A percentile compares a stretch with the other conserved stretches of the same genome.
Evolutionary conservation across 2,329 filamentous ascomycete species (phyloP).

Genomic region (Pestalotiopsis sp.): DNA sequence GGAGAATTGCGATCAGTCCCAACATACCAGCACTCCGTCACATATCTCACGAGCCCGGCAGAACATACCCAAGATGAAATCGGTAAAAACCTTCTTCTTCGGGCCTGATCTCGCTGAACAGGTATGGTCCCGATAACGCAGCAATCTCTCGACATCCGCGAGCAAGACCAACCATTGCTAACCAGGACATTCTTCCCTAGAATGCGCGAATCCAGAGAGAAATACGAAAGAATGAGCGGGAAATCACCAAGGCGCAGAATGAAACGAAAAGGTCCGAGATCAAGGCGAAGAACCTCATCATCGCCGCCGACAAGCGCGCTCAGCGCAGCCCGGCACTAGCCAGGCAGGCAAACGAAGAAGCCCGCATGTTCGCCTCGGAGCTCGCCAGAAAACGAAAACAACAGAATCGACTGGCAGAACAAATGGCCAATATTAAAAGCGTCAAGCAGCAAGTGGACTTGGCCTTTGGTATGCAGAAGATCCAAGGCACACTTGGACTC

Average conservation of each 20-base stretch:
- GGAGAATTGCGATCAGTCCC: background rate
- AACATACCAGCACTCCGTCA: background rate
- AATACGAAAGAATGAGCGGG: conserved; percentile 91
- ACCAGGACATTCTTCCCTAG: conserved; percentile 53
- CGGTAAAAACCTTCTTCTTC: conserved; percentile 82
- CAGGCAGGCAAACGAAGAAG: conserved; percentile 79
- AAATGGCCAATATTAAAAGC: conserved; percentile 87
- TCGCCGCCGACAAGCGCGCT: conserved; percentile 79
- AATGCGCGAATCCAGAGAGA: conserved; percentile 97
- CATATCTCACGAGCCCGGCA: too few species aligned
- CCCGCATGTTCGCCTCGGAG: conserved; percentile 86
- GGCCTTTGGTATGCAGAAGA: conserved; percentile 92
- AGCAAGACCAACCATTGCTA: background rate
- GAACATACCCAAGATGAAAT: conserved; percentile 68
- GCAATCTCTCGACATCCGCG: background rate
- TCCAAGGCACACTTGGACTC: conserved; percentile 86
- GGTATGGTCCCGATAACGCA: conserved; percentile 52
- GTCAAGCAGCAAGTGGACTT: conserved; percentile 98
- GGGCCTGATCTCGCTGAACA: conserved; percentile 93
- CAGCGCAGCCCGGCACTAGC: conserved; percentile 79
- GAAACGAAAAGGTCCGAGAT: conserved; percentile 62
- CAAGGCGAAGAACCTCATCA: conserved; percentile 84
- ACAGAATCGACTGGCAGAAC: conserved; percentile 74
- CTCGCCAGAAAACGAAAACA: conserved; percentile 82
- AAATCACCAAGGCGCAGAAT: conserved; percentile 77